Conservation (phyloP, 1,139 yeast species). For the Kluyveromyces marxianus region DNA sequence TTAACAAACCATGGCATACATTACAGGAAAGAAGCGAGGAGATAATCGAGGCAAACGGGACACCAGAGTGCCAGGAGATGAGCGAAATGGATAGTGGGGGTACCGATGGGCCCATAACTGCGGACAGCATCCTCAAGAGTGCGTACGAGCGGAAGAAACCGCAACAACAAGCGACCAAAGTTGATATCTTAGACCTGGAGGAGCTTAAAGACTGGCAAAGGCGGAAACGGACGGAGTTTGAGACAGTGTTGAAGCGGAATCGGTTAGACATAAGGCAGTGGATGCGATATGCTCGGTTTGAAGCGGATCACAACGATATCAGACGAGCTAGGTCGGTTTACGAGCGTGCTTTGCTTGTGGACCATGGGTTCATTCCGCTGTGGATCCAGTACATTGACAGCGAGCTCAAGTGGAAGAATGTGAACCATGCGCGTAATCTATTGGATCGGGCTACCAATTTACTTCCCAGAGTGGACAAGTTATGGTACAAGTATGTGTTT, state of each 20-base stretch:
- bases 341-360: constrained; percentile 80
- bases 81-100: constrained; percentile 8
- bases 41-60: no score
- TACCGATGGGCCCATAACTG: constrained; percentile 38
- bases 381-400: constrained; percentile 82
- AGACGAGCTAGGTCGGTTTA: constrained; percentile 77
- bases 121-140: constrained; percentile 49
- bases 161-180: constrained; percentile 37
- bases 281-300: constrained; percentile 90
- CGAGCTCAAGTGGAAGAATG: constrained; percentile 63
- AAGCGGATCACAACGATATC: constrained; percentile 69
- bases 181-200: constrained; percentile 66
- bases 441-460: constrained; percentile 69
- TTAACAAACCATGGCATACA: no score
- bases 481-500: constrained; percentile 79
- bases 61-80: no score
- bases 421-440: constrained; percentile 84
- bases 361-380: constrained; percentile 65
- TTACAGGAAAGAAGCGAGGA: no score
- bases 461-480: constrained; percentile 72
- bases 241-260: constrained; percentile 77
- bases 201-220: constrained; percentile 72
- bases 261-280: constrained; percentile 79
- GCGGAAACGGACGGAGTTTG: constrained; percentile 72
- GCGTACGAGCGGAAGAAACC: constrained; percentile 44